These are phyloP conservation scores for Hamamelis virginiana DNA, from an alignment of 164 flowering plant species.

Conservation along the genomic window DNA sequence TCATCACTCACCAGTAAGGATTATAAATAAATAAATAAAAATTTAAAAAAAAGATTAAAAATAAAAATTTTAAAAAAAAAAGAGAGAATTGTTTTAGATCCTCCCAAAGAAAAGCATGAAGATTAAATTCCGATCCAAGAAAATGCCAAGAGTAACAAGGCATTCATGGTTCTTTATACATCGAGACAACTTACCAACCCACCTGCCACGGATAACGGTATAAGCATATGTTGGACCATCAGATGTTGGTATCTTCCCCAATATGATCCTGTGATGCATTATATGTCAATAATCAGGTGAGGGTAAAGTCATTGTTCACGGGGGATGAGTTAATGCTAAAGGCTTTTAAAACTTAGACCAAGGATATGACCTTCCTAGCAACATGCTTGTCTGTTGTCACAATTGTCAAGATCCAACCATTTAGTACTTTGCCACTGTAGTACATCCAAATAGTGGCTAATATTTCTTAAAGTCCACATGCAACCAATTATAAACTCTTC, in stretches of 20 bases:
- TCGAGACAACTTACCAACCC: slow-evolving; percentile 78
- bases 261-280: slow-evolving; percentile 89
- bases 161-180: slow-evolving; percentile 24
- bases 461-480: neutral
- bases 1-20: neutral
- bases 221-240: slow-evolving; percentile 84
- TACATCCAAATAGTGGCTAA: neutral
- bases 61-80: neutral
- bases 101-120: neutral
- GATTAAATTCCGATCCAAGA: neutral
- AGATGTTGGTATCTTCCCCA: slow-evolving; percentile 92
- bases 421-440: neutral
- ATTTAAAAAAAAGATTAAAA: too few relatives aligned
- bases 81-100: neutral
- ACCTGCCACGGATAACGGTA: slow-evolving; percentile 86
- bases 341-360: slow-evolving; percentile 11
- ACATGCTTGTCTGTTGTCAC: neutral
- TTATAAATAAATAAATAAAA: neutral
- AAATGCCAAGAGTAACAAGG: slow-evolving; percentile 12
- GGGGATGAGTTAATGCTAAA: slow-evolving; percentile 25
- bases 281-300: slow-evolving; percentile 54
- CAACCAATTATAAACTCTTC: neutral
- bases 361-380: neutral
- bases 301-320: slow-evolving; percentile 23
- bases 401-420: neutral